Evolutionary conservation across 352 stramenopile species (phyloP), one percentile per base, ranked within the genome.

Genomic region (Pythium sp.): DNA sequence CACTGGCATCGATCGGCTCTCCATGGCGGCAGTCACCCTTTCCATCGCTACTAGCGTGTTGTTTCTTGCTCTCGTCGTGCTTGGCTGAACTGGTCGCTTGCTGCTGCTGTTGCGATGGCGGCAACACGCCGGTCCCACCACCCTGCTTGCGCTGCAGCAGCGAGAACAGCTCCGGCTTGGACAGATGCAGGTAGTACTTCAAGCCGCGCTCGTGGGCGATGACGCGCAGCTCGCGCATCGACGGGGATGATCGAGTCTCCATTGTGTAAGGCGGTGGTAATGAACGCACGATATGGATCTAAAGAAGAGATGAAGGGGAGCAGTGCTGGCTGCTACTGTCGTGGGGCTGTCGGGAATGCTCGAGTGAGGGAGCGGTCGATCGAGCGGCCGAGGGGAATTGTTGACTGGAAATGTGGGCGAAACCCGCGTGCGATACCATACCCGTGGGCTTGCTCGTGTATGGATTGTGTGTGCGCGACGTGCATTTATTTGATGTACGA

Each of bases 161-260:
- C 65, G 84, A 80, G 67, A 89, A 90, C 30, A 95, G 75, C 71
- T 95, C 81, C 26, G 81, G 84, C 67, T 95, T 95, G 51, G 84
- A 92, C 49, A 95, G 66, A 64, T 93, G 87, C 67, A 81, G 66
- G 74, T 90, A 95, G 74, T 93, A 91, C 77, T 95, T 93, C 65
- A 95, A 78, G 1, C 87, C 87, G 62, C 86, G 85, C 61, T 91
- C 82, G 69, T 80, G 78, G 28, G 87, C 87, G 63, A 93, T 60
- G 18, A 67, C 74, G 68, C 78, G 87, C 65, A 95, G 77, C 74
- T 95, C 80, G 51, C 75, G 64, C 85, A 95, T 93, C 34, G 87
- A 93, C 41, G 85, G 85, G 69, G 84, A 95, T 4, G 82, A 95
- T 54, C 87, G 81, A 8, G 87, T 95, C 78, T 95, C 87, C 87